These are phyloP conservation scores for Trifolium repens DNA, from an alignment of 306 rosid genomes.

Conservation along the genomic window DNA sequence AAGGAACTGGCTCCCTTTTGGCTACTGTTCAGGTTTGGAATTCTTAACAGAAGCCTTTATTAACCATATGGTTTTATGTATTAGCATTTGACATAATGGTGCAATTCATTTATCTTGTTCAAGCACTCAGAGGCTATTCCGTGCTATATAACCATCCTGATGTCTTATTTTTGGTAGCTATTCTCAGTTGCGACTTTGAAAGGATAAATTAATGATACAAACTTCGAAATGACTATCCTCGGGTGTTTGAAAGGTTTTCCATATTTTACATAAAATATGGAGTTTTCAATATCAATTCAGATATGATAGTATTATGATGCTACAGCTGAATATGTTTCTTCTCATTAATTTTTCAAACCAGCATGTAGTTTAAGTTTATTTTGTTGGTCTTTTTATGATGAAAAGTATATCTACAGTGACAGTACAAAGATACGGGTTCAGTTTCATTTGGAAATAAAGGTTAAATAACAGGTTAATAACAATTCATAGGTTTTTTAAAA, in stretches of 20 bases:
- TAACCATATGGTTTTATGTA: not conserved
- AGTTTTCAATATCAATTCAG: conserved; percentile 1
- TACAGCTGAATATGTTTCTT: conserved; percentile 20
- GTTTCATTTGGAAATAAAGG: not conserved
- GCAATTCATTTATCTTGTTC: conserved; percentile 17
- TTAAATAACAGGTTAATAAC: not conserved
- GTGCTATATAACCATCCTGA: conserved; percentile 22
- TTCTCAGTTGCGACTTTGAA: conserved; percentile 11
- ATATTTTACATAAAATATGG: not conserved
- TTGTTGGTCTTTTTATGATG: not conserved
- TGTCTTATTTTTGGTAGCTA: conserved; percentile 17
- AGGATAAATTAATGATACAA: conserved; percentile 17
- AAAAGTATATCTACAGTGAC: conserved; percentile 1
- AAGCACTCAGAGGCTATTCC: conserved; percentile 5
- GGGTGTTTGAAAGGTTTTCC: conserved; percentile 4
- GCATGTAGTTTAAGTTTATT: conserved; percentile 13
- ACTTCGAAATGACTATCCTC: conserved; percentile 24
- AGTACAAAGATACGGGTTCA: not conserved
- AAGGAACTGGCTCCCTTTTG: conserved; percentile 95
- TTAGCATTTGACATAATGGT: not conserved
- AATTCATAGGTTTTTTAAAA: not conserved
- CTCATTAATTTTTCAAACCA: conserved; percentile 2
- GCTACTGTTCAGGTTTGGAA: conserved; percentile 74
- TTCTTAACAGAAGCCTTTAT: conserved; percentile 22
- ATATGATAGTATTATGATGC: conserved; percentile 15